Percentiles rank a stretch among this genome's conserved stretches.
Evolutionary conservation across 495 filamentous ascomycete genomes (phyloP).

Genomic region (Tuber calosporum): DNA sequence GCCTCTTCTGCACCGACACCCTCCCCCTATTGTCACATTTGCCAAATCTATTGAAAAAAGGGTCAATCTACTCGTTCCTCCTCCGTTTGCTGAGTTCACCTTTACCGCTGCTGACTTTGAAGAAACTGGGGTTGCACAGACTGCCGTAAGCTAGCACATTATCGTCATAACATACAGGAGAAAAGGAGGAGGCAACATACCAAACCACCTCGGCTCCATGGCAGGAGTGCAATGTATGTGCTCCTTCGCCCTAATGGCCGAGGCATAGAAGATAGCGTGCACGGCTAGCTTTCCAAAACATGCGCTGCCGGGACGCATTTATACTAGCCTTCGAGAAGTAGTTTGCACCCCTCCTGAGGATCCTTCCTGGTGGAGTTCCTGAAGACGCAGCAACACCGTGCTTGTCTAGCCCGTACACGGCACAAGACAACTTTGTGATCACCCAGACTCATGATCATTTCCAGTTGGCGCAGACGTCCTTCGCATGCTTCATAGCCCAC

Average conservation of each 20-base stretch:
- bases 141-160: slow-evolving; percentile 40
- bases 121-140: slow-evolving; percentile 96
- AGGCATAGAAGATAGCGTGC: slow-evolving; percentile 82
- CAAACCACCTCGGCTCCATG: slow-evolving; percentile 82
- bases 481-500: slow-evolving; percentile 72
- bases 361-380: slow-evolving; percentile 90
- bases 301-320: slow-evolving; percentile 81
- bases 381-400: slow-evolving; percentile 90
- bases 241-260: slow-evolving; percentile 89
- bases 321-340: slow-evolving; percentile 88
- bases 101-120: slow-evolving; percentile 80
- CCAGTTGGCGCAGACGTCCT: slow-evolving; percentile 88
- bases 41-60: slow-evolving; percentile 80
- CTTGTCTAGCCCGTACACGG: slow-evolving; percentile 79
- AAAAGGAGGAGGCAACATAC: slow-evolving; percentile 35
- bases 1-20: slow-evolving; percentile 75
- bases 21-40: slow-evolving; percentile 88
- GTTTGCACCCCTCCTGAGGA: slow-evolving; percentile 93
- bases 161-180: neutral
- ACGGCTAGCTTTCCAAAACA: slow-evolving; percentile 92
- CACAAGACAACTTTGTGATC: slow-evolving; percentile 72
- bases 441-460: slow-evolving; percentile 86
- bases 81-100: slow-evolving; percentile 83
- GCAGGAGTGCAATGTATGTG: slow-evolving; percentile 90
- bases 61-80: slow-evolving; percentile 88